Conservation (phyloP, 2,329 filamentous ascomycete species). For the Fusarium ramigenum region DNA sequence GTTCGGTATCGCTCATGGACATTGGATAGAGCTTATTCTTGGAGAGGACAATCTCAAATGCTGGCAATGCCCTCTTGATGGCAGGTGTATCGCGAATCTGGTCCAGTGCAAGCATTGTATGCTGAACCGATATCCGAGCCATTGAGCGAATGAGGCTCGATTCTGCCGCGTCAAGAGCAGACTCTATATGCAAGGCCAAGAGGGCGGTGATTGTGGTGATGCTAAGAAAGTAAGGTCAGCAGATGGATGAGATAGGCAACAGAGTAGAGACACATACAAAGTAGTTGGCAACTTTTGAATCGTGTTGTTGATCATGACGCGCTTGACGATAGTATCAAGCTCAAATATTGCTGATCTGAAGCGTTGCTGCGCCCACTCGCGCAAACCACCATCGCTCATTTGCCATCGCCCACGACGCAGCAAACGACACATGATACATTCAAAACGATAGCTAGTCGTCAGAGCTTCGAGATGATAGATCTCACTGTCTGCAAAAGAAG, state of each 20-base stretch:
- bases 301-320: not conserved
- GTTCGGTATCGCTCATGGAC: rapidly evolving
- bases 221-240: not conserved
- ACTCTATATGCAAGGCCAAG: not conserved
- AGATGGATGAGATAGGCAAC: too few relatives aligned
- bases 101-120: not conserved
- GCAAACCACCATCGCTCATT: not conserved
- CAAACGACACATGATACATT: slow-evolving; percentile 26
- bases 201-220: slow-evolving; percentile 5
- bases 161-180: not conserved
- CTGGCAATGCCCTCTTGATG: slow-evolving; percentile 5
- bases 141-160: not conserved
- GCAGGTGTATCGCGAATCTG: not conserved
- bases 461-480: not conserved
- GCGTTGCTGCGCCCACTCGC: slow-evolving; percentile 20
- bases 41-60: slow-evolving; percentile 5
- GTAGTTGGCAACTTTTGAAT: not conserved
- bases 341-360: slow-evolving; percentile 18
- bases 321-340: slow-evolving; percentile 15
- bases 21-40: slow-evolving; percentile 5
- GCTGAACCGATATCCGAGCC: slow-evolving; percentile 7
- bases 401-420: slow-evolving; percentile 11
- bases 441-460: slow-evolving; percentile 23
- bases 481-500: not conserved
- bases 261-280: too few relatives aligned